Conservation (phyloP, 768 basidiomycete genomes). For the Calvatia gigantea region DNA sequence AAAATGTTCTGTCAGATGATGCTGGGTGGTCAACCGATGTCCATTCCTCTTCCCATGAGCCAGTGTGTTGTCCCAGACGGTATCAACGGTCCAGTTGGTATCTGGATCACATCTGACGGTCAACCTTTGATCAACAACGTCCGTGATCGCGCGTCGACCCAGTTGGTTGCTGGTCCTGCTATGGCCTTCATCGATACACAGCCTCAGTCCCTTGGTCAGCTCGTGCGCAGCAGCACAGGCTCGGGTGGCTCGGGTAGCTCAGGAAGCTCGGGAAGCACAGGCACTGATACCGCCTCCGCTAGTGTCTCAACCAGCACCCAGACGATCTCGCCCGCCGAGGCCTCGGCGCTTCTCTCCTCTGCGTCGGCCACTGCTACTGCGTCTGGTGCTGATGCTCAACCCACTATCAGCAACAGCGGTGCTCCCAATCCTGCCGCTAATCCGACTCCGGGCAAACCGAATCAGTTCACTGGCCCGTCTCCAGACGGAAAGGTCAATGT, state of each 20-base stretch:
- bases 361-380: constrained; percentile 17
- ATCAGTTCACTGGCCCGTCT: constrained; percentile 37
- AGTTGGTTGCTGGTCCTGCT: constrained; percentile 69
- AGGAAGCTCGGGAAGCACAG: constrained; percentile 9
- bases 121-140: constrained; percentile 65
- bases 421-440: constrained; percentile 19
- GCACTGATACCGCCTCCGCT: too few species aligned
- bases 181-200: constrained; percentile 63
- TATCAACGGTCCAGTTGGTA: constrained; percentile 71
- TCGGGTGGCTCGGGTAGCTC: constrained; percentile 4
- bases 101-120: constrained; percentile 63
- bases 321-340: constrained; percentile 30
- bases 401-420: constrained; percentile 18
- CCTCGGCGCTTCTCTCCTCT: constrained; percentile 32
- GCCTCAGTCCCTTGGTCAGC: constrained; percentile 46
- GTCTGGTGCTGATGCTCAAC: constrained; percentile 20
- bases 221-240: constrained; percentile 29
- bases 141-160: constrained; percentile 46
- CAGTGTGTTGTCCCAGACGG: constrained; percentile 62
- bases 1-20: constrained; percentile 74
- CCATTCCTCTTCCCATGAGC: constrained; percentile 56
- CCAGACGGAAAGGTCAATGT: constrained; percentile 41
- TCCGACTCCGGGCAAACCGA: constrained; percentile 29
- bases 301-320: constrained; percentile 19
- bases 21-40: constrained; percentile 50